Conservation (phyloP, 2,329 filamentous ascomycete genomes). For the Penicillium sp. region DNA sequence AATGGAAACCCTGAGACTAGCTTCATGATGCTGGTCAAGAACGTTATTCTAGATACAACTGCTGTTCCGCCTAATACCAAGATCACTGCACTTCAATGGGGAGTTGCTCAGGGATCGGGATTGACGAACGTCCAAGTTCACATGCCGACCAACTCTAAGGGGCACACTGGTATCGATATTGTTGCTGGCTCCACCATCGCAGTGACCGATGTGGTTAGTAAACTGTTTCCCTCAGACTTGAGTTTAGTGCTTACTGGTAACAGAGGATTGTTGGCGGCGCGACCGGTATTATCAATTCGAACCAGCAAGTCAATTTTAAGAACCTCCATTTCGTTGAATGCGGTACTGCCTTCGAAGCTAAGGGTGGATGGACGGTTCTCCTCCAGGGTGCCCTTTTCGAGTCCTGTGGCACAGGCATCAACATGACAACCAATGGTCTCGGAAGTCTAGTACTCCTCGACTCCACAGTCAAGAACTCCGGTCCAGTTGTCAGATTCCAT, state of each 20-base stretch:
- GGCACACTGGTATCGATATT: slow-evolving; percentile 31
- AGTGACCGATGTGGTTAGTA: slow-evolving; percentile 28
- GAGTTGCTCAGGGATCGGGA: slow-evolving; percentile 34
- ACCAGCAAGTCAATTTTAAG: slow-evolving; percentile 45
- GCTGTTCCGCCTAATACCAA: slow-evolving; percentile 14
- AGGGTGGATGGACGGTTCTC: slow-evolving; percentile 29
- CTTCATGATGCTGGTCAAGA: slow-evolving; percentile 35
- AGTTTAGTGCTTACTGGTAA: slow-evolving; percentile 1
- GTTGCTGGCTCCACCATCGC: slow-evolving; percentile 27
- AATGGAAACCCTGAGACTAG: slow-evolving; percentile 28
- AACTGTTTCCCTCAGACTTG: not conserved
- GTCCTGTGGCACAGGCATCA: slow-evolving; percentile 27
- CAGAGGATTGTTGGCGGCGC: slow-evolving; percentile 29
- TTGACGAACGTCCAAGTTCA: slow-evolving; percentile 34
- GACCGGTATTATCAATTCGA: slow-evolving; percentile 30
- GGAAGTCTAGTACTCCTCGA: slow-evolving; percentile 32
- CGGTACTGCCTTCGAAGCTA: slow-evolving; percentile 49
- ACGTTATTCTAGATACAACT: slow-evolving; percentile 34
- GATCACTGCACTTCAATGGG: slow-evolving; percentile 35
- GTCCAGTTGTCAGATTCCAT: slow-evolving; percentile 26
- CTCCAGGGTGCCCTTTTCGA: slow-evolving; percentile 30
- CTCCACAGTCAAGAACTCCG: slow-evolving; percentile 25
- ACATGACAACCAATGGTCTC: slow-evolving; percentile 28
- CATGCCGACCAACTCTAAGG: slow-evolving; percentile 30
- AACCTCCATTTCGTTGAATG: slow-evolving; percentile 60